phyloP scores from a whole-genome alignment of 108 stramenopile species.

The Fragilariopsis cylindrus region DNA sequence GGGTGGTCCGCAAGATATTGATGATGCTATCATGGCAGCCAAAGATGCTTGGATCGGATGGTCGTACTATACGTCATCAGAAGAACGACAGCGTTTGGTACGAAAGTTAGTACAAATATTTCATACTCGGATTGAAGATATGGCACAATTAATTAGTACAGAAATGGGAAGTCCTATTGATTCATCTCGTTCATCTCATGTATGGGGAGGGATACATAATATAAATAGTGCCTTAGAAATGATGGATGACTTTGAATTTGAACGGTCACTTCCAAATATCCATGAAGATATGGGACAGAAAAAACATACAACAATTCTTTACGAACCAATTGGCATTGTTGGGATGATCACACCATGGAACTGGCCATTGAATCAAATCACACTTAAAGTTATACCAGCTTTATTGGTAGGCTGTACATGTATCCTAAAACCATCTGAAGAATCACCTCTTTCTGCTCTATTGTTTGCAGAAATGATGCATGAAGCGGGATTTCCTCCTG shows the following conservation, averaged over 20 bases:
- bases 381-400: constrained; percentile 64
- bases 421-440: constrained; percentile 90
- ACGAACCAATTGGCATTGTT: constrained; percentile 80
- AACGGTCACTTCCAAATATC: constrained; percentile 2
- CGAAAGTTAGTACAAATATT: constrained; percentile 14
- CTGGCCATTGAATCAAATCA: constrained; percentile 78
- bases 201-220: constrained; percentile 21
- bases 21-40: constrained; percentile 29
- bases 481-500: constrained; percentile 87
- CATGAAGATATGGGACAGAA: neutral
- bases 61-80: neutral
- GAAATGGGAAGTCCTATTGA: constrained; percentile 47
- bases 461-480: constrained; percentile 59
- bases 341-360: constrained; percentile 88
- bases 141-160: constrained; percentile 33
- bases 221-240: constrained; percentile 16
- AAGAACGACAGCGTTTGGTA: constrained; percentile 21
- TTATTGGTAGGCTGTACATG: constrained; percentile 87
- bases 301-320: constrained; percentile 7
- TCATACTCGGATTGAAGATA: constrained; percentile 17
- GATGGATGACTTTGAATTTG: constrained; percentile 19
- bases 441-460: constrained; percentile 74
- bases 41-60: constrained; percentile 19
- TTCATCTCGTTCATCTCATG: constrained; percentile 21
- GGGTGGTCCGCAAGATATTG: constrained; percentile 11